Conservation (phyloP, 1,284 basidiomycete genomes). For the Irpex sp. region DNA sequence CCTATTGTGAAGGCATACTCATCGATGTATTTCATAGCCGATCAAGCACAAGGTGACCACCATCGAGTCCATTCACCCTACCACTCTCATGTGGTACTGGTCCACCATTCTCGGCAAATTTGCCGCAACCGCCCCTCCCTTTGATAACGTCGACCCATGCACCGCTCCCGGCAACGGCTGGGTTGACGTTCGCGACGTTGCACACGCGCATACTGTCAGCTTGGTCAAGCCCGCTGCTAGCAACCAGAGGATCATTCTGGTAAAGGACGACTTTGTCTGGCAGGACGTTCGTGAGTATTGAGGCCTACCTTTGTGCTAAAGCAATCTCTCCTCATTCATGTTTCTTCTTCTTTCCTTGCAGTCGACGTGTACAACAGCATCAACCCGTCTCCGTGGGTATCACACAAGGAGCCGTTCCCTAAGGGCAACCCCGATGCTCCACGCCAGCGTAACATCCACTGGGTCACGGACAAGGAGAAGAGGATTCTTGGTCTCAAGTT, state of each 20-base stretch:
- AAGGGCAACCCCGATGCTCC: constrained; percentile 24
- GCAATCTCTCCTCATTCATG: not conserved
- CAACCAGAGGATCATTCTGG: constrained; percentile 17
- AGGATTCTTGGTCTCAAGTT: constrained; percentile 44
- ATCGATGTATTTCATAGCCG: constrained; percentile 20
- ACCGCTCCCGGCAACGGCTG: constrained; percentile 23
- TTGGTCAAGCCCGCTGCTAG: constrained; percentile 26
- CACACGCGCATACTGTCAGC: constrained; percentile 50
- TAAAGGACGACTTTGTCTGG: constrained; percentile 16
- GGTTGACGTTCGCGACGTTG: constrained; percentile 62
- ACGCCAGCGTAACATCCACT: constrained; percentile 11
- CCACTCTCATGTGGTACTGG: constrained; percentile 32
- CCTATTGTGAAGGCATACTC: not conserved
- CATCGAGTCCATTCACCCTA: constrained; percentile 49
- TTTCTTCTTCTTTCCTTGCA: constrained; percentile 1
- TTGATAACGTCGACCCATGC: not conserved
- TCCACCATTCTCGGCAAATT: constrained; percentile 25
- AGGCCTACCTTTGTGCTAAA: not conserved
- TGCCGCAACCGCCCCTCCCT: not conserved
- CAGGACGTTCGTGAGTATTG: constrained; percentile 21
- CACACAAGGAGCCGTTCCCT: constrained; percentile 15
- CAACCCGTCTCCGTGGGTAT: constrained; percentile 16
- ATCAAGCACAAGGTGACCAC: constrained; percentile 45
- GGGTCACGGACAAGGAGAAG: constrained; percentile 33
- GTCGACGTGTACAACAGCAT: constrained; percentile 16